These are phyloP conservation scores for Vitis hybrid DNA, from an alignment of 177 flowering plant species.

Conservation along the genomic window DNA sequence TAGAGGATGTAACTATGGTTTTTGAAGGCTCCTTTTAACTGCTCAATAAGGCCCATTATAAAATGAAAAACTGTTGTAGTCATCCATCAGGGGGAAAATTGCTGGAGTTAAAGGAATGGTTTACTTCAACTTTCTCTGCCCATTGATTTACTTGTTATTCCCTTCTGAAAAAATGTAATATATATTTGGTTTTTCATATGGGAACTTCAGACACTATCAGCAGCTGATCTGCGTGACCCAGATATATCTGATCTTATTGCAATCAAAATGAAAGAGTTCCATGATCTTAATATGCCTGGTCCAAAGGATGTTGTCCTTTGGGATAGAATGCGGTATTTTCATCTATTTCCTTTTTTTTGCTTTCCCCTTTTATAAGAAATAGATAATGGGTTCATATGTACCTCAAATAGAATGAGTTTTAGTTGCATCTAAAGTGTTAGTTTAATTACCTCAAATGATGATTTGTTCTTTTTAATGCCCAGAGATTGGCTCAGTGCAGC, in stretches of 20 bases:
- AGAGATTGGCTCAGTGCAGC: conserved; percentile 60
- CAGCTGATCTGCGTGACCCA: conserved; percentile 74
- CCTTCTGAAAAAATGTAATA: background rate
- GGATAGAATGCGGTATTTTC: conserved; percentile 65
- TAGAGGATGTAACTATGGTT: too few species aligned
- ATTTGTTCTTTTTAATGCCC: conserved; percentile 9
- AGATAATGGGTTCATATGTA: too few species aligned
- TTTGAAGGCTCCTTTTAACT: too few species aligned
- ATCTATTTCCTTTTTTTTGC: background rate
- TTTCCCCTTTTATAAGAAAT: too few species aligned
- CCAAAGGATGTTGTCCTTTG: conserved; percentile 52
- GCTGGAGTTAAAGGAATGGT: too few species aligned
- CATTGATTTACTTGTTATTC: too few species aligned
- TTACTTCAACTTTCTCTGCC: too few species aligned
- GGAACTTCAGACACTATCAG: conserved; percentile 74
- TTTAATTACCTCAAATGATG: background rate
- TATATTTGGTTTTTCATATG: background rate
- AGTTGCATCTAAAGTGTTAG: too few species aligned
- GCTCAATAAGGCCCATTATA: too few species aligned
- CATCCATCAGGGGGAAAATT: too few species aligned
- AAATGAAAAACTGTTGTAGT: too few species aligned
- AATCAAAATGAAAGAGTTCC: conserved; percentile 82
- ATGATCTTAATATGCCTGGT: conserved; percentile 76
- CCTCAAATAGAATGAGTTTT: too few species aligned
- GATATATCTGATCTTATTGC: conserved; percentile 79